Conservation (phyloP, 257 asterid species). For the Petunia axillaris region DNA sequence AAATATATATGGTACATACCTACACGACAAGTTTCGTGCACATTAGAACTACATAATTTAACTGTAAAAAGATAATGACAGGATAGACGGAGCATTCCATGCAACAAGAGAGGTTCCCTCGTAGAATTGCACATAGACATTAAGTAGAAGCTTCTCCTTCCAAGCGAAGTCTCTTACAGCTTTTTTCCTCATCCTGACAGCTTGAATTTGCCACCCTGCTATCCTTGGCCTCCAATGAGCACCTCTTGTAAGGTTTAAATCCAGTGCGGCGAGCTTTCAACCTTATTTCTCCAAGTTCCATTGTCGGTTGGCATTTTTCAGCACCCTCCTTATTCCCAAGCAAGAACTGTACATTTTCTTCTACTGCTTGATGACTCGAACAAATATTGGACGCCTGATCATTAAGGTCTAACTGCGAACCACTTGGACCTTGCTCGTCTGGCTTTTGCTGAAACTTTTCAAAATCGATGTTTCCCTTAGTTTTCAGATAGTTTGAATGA, state of each 20-base stretch:
- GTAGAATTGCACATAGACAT: conserved; percentile 30
- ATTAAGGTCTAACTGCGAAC: conserved; percentile 48
- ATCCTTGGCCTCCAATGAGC: conserved; percentile 84
- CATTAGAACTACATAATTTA: conserved; percentile 36
- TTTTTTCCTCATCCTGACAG: conserved; percentile 64
- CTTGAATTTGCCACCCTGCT: conserved; percentile 42
- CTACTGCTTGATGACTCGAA: conserved; percentile 37
- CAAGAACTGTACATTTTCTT: conserved; percentile 27
- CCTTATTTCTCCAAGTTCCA: conserved; percentile 56
- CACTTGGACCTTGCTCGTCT: conserved; percentile 34
- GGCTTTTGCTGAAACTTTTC: conserved; percentile 37
- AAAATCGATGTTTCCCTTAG: conserved; percentile 38
- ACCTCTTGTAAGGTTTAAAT: conserved; percentile 95
- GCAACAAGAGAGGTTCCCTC: conserved; percentile 25
- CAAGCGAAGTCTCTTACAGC: conserved; percentile 78
- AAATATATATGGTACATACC: conserved; percentile 40
- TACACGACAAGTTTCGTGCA: conserved; percentile 41
- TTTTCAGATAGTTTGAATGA: conserved; percentile 54
- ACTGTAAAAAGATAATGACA: conserved; percentile 34
- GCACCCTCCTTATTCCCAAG: conserved; percentile 42
- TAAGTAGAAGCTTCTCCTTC: conserved; percentile 66
- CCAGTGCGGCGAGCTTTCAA: conserved; percentile 66
- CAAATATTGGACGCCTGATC: conserved; percentile 37
- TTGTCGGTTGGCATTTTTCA: conserved; percentile 44
- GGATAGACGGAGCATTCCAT: neutral